phyloP scores from a whole-genome alignment of 768 basidiomycete species.

The Ramaria sp. region DNA sequence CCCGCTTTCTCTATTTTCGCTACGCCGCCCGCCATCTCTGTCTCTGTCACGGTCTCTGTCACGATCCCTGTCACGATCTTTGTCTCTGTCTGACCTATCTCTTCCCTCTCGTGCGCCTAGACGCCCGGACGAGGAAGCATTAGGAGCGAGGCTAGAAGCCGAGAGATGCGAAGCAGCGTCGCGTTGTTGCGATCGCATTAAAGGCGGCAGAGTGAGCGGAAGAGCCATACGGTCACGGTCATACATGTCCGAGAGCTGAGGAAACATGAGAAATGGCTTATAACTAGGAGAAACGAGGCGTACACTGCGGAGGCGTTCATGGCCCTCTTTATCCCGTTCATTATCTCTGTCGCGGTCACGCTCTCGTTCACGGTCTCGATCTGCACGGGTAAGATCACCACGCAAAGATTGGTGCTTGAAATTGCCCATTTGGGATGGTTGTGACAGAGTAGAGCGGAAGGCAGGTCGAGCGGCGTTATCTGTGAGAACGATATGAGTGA shows the following conservation, averaged over 20 bases:
- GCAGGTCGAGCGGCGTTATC: slow-evolving; percentile 50
- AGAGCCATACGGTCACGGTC: slow-evolving; percentile 68
- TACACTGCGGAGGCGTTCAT: slow-evolving; percentile 69
- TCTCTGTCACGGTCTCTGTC: slow-evolving; percentile 7
- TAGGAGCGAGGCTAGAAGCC: slow-evolving; percentile 1
- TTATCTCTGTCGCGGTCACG: slow-evolving; percentile 43
- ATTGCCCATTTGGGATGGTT: slow-evolving; percentile 89
- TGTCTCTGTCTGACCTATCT: background rate
- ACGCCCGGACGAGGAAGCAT: background rate
- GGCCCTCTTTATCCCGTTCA: slow-evolving; percentile 58
- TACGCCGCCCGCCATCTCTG: slow-evolving; percentile 3
- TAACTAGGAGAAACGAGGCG: slow-evolving; percentile 15
- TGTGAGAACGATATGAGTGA: slow-evolving; percentile 13
- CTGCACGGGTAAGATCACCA: slow-evolving; percentile 33
- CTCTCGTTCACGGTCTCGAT: slow-evolving; percentile 31
- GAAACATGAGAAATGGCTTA: background rate
- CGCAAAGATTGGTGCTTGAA: slow-evolving; percentile 84
- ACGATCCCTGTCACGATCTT: slow-evolving; percentile 9
- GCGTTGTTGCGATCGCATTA: slow-evolving; percentile 18
- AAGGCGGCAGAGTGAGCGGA: slow-evolving; percentile 19
- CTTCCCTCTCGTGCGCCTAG: background rate
- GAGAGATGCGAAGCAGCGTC: slow-evolving; percentile 6
- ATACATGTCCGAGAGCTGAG: slow-evolving; percentile 79
- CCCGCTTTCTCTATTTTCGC: slow-evolving; percentile 32
- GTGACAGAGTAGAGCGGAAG: slow-evolving; percentile 62